Percentiles rank a stretch among this genome's conserved stretches.
phyloP scores from a whole-genome alignment of 2,329 filamentous ascomycete genomes.

The Xylariaceae sp. region DNA sequence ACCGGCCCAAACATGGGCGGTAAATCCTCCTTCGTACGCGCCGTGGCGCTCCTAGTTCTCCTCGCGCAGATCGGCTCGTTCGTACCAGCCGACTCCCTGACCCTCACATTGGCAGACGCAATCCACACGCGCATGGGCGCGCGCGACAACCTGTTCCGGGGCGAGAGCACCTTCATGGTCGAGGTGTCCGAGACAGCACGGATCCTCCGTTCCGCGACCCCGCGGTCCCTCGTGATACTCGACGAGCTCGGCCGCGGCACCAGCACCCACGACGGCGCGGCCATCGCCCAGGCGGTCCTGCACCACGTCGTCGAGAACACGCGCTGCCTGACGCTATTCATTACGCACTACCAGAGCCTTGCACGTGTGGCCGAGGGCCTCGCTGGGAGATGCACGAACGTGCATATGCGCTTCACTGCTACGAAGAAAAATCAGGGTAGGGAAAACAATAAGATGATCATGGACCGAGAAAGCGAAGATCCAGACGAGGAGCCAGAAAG shows the following conservation, averaged over 20 bases:
- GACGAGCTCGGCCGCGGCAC: conserved; percentile 95
- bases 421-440: conserved; percentile 30
- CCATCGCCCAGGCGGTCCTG: conserved; percentile 91
- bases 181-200: conserved; percentile 91
- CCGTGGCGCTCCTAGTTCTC: conserved; percentile 87
- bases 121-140: conserved; percentile 97
- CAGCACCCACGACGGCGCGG: conserved; percentile 92
- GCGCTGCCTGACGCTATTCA: conserved; percentile 85
- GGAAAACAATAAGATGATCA: background rate
- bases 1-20: conserved; percentile 99
- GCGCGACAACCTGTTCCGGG: conserved; percentile 92
- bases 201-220: conserved; percentile 87
- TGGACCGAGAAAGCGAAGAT: too few species aligned
- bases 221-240: conserved; percentile 84
- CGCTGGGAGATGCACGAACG: conserved; percentile 72
- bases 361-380: conserved; percentile 73
- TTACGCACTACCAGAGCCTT: conserved; percentile 95
- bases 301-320: conserved; percentile 79
- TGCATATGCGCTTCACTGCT: conserved; percentile 87
- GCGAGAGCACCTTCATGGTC: conserved; percentile 97
- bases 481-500: conserved; percentile 28
- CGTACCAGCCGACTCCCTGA: conserved; percentile 78
- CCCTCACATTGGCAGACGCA: conserved; percentile 83
- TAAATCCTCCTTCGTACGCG: conserved; percentile 96
- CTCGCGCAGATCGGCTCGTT: conserved; percentile 96